Percentiles rank a stretch among this genome's conserved stretches.
These are phyloP conservation scores for Geotrichum restrictum DNA, from an alignment of 1,139 yeast genomes.

Conservation along the genomic window DNA sequence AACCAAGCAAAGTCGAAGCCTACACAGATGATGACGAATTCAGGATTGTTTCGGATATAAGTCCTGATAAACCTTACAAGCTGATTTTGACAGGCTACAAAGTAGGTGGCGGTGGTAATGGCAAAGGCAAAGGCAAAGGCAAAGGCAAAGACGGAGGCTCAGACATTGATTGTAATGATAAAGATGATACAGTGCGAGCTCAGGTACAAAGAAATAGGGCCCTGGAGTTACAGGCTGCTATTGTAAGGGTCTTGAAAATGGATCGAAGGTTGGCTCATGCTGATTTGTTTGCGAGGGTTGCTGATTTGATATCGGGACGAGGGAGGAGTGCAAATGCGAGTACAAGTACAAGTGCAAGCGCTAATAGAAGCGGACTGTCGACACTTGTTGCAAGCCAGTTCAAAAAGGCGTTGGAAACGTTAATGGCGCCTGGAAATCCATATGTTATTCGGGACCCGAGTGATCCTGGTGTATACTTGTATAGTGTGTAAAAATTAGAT, in stretches of 20 bases:
- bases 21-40: background rate
- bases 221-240: constrained; percentile 39
- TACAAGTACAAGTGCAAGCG: constrained; percentile 5
- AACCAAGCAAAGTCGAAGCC: background rate
- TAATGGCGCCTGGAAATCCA: constrained; percentile 17
- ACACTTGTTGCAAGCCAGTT: background rate
- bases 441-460: constrained; percentile 8
- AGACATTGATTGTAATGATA: too few species aligned
- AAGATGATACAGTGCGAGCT: background rate
- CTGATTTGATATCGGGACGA: constrained; percentile 25
- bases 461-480: constrained; percentile 7
- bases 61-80: background rate
- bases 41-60: background rate
- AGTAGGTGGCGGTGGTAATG: background rate
- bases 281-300: constrained; percentile 30
- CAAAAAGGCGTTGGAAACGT: constrained; percentile 9
- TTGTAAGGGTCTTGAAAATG: constrained; percentile 39
- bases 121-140: background rate
- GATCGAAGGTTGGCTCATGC: constrained; percentile 36
- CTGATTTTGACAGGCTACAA: background rate
- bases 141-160: too few species aligned
- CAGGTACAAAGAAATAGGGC: constrained; percentile 29
- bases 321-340: constrained; percentile 34
- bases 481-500: background rate
- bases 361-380: background rate